phyloP scores from a whole-genome alignment of 176 grass and related monocot species.

The Zizania latifolia region DNA sequence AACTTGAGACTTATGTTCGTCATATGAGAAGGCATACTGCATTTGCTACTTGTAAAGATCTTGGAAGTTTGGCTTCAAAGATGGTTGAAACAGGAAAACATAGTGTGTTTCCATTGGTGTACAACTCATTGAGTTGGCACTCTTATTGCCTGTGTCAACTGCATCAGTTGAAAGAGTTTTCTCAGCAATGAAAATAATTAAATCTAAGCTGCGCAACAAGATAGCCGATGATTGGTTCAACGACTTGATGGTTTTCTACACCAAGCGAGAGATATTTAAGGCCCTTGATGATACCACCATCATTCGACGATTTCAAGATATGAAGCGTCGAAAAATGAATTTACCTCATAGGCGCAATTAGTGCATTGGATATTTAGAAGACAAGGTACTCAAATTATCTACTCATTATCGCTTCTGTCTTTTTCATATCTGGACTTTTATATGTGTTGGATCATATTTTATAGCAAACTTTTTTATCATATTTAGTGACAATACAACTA shows the following conservation, averaged over 20 bases:
- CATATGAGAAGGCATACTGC: neutral
- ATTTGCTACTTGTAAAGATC: neutral
- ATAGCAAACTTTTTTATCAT: no score
- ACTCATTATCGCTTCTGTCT: no score
- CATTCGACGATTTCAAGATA: neutral
- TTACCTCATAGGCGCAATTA: no score
- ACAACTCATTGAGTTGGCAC: no score
- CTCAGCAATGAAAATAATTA: neutral
- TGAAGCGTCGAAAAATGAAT: neutral
- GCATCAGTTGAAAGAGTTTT: neutral
- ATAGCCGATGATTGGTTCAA: neutral
- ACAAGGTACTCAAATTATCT: no score
- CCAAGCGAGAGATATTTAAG: neutral
- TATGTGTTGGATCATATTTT: no score
- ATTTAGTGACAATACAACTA: no score
- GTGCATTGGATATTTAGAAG: no score
- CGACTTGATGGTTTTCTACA: neutral
- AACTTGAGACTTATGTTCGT: neutral
- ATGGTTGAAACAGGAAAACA: neutral
- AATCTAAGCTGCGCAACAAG: neutral
- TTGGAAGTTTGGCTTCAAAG: neutral
- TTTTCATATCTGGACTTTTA: no score
- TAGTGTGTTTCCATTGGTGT: neutral
- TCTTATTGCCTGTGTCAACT: no score
- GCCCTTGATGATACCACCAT: neutral